phyloP scores from a whole-genome alignment of 495 filamentous ascomycete species.

The Glutinoglossum americanum region DNA sequence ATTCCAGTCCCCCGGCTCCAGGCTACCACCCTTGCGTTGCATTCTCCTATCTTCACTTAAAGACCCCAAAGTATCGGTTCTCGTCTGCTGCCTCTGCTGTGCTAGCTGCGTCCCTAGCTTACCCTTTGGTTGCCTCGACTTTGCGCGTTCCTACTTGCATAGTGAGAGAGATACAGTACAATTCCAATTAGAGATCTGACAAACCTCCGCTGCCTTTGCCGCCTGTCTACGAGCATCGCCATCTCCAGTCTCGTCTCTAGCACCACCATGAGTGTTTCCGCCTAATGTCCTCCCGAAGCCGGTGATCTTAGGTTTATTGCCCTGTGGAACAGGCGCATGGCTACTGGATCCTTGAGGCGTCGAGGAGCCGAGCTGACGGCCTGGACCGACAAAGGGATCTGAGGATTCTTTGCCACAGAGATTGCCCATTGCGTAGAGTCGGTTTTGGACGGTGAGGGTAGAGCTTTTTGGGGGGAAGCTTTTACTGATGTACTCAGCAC shows the following conservation, averaged over 20 bases:
- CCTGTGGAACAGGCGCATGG: constrained; percentile 20
- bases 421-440: constrained; percentile 36
- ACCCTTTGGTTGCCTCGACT: constrained; percentile 4
- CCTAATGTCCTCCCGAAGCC: constrained; percentile 37
- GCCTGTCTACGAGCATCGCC: constrained; percentile 36
- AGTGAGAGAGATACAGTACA: neutral
- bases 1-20: constrained; percentile 28
- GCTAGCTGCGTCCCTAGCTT: constrained; percentile 27
- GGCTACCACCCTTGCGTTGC: constrained; percentile 33
- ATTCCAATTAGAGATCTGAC: neutral
- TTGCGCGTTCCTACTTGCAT: constrained; percentile 2
- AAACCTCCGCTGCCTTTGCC: constrained; percentile 47
- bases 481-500: too few species aligned
- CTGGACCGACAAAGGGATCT: constrained; percentile 36
- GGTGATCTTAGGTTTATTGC: constrained; percentile 19
- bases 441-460: neutral
- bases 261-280: constrained; percentile 6
- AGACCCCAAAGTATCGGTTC: constrained; percentile 33
- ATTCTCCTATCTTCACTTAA: constrained; percentile 33
- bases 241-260: constrained; percentile 8
- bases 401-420: constrained; percentile 46
- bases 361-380: constrained; percentile 34
- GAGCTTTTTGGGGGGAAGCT: neutral
- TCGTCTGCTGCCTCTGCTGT: constrained; percentile 43
- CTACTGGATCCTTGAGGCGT: constrained; percentile 15